These are phyloP conservation scores for Neurospora sp. DNA, from an alignment of 495 filamentous ascomycete genomes.

Conservation along the genomic window DNA sequence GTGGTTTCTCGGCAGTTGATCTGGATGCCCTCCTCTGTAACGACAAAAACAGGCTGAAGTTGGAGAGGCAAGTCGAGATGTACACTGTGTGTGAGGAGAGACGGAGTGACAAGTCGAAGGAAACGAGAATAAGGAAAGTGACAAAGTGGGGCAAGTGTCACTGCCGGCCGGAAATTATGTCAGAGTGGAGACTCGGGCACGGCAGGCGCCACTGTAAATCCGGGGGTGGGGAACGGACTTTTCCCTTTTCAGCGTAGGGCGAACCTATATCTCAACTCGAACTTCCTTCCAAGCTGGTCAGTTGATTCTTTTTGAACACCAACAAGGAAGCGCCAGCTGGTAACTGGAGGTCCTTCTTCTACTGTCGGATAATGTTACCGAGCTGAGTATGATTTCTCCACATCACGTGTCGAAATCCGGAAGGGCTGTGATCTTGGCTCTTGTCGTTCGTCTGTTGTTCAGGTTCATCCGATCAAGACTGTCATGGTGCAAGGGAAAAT, in stretches of 20 bases:
- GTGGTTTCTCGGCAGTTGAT: constrained; percentile 4
- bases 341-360: no score
- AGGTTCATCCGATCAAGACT: background rate
- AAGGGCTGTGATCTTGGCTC: background rate
- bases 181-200: background rate
- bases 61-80: background rate
- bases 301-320: background rate
- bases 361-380: background rate
- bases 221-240: background rate
- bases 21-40: background rate
- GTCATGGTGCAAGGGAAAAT: background rate
- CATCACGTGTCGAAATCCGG: background rate
- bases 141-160: background rate
- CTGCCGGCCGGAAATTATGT: background rate
- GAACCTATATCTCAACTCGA: background rate
- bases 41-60: background rate
- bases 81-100: background rate
- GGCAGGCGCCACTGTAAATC: background rate
- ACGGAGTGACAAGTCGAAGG: background rate
- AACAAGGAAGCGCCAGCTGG: no score
- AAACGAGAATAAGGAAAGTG: background rate
- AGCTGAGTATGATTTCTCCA: background rate
- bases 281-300: background rate
- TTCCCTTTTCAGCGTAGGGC: background rate
- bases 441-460: background rate